Base-by-base conservation (phyloP, 352 stramenopile species). In the Thalassiosira exigua region DNA sequence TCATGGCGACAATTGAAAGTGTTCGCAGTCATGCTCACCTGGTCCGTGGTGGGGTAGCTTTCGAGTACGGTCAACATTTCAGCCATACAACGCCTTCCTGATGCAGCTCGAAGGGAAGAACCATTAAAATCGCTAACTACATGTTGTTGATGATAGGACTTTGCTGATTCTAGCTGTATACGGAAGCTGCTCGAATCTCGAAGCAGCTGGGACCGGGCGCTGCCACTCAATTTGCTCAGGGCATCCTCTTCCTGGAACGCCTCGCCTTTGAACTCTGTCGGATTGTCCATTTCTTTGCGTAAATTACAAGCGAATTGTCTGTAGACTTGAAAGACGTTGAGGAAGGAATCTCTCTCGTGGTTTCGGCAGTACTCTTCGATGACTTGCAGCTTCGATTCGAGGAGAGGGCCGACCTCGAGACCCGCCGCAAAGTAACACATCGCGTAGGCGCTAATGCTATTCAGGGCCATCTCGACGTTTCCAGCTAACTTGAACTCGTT, bases 281-380 rank as follows among this genome's bases (percentile, higher is more conserved):
- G 69, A 29, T 58, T 27, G 5, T 72, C 51, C 22, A 22, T 51
- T 0, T 19, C 5, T 26, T 58, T 74, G 21, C 59, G 30, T 19
- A 79, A 33, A 33, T 79, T 79, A 7, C 72, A 26, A 0, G 46
- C 24, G n/a, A 74, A 68, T 44, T 79, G 69, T 24, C 60, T 17
- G n/a, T 33, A 74, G 30, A 79, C 56, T 22, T 74, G 36, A 30
- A 79, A 74, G 0, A 67, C 7, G 14, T 46, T 9, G 3, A 60
- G 11, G 30, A 65, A 67, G 9, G 59, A 58, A 22, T 69, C 11
- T 1, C 22, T 14, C 14, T 24, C 46, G 0, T 14, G 0, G n/a
- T 68, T 66, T 24, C 48, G 51, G 9, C 32, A 54, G 19, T 69
- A 76, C 1, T 52, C 27, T 22, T 76, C 67, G 11, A 68, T 27